Evolutionary conservation across 169 alveolate species (phyloP).

Genomic region (Plasmodium knowlesi): DNA sequence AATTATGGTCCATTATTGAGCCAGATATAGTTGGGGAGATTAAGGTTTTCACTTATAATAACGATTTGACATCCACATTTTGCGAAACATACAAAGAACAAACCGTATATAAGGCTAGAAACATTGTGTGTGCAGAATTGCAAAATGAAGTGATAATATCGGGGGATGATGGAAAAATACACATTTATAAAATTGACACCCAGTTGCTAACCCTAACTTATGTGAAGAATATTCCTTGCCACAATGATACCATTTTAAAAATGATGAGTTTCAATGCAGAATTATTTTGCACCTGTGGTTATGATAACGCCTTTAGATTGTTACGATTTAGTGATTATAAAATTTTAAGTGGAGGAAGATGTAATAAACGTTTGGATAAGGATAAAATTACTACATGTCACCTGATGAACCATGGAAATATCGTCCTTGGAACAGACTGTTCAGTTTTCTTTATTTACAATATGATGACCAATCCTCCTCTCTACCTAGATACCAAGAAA

Average conservation of each 20-base stretch:
- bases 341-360: constrained; percentile 84
- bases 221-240: constrained; percentile 76
- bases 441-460: constrained; percentile 51
- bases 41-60: constrained; percentile 78
- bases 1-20: constrained; percentile 85
- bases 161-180: constrained; percentile 74
- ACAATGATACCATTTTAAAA: constrained; percentile 79
- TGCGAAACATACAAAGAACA: constrained; percentile 67
- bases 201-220: constrained; percentile 62
- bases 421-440: constrained; percentile 34
- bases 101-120: constrained; percentile 64
- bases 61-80: constrained; percentile 51
- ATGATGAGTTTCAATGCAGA: constrained; percentile 42
- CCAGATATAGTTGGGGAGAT: constrained; percentile 83
- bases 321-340: constrained; percentile 59
- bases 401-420: constrained; percentile 28
- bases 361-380: constrained; percentile 80
- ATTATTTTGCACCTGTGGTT: constrained; percentile 81
- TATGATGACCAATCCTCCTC: constrained; percentile 60
- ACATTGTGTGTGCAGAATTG: constrained; percentile 31
- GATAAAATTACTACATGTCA: constrained; percentile 80
- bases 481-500: constrained; percentile 39
- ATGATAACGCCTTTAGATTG: constrained; percentile 82
- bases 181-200: constrained; percentile 42
- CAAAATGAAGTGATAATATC: constrained; percentile 54